Conservation (phyloP, 805 yeast species). For the Clavispora santaluciae region DNA sequence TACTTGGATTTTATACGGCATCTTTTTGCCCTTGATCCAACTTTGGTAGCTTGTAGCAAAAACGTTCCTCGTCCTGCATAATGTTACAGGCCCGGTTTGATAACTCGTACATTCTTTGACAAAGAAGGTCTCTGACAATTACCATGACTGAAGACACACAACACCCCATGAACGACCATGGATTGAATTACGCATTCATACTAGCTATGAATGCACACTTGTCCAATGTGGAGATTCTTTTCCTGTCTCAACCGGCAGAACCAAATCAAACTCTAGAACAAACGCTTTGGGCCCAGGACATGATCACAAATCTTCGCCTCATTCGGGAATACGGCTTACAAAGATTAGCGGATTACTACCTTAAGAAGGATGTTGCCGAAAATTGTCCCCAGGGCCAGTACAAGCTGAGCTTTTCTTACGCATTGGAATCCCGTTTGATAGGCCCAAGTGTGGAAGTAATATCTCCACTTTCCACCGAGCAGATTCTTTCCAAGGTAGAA, state of each 20-base stretch:
- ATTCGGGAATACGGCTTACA: slow-evolving; percentile 10
- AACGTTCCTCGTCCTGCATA: no score
- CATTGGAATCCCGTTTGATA: slow-evolving; percentile 16
- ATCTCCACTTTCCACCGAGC: slow-evolving; percentile 12
- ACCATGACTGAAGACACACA: background rate
- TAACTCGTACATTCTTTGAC: background rate
- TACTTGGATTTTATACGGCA: no score
- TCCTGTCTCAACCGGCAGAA: slow-evolving; percentile 6
- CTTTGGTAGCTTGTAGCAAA: no score
- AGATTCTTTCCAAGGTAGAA: slow-evolving; percentile 15
- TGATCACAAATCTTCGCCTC: slow-evolving; percentile 13
- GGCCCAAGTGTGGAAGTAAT: slow-evolving; percentile 18
- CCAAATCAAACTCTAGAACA: slow-evolving; percentile 16
- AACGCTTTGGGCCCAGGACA: slow-evolving; percentile 17
- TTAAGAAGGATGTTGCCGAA: slow-evolving; percentile 11
- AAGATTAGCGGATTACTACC: slow-evolving; percentile 12
- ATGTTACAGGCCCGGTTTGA: background rate
- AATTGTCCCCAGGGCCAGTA: background rate
- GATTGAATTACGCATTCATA: slow-evolving; percentile 19
- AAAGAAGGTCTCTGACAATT: background rate
- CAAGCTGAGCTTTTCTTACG: slow-evolving; percentile 4
- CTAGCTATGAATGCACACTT: slow-evolving; percentile 22
- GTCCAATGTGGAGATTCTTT: slow-evolving; percentile 9
- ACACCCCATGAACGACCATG: background rate
- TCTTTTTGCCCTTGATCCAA: no score